Evolutionary conservation across 164 flowering plant species (phyloP).

Genomic region (Euptelea pleiosperma): DNA sequence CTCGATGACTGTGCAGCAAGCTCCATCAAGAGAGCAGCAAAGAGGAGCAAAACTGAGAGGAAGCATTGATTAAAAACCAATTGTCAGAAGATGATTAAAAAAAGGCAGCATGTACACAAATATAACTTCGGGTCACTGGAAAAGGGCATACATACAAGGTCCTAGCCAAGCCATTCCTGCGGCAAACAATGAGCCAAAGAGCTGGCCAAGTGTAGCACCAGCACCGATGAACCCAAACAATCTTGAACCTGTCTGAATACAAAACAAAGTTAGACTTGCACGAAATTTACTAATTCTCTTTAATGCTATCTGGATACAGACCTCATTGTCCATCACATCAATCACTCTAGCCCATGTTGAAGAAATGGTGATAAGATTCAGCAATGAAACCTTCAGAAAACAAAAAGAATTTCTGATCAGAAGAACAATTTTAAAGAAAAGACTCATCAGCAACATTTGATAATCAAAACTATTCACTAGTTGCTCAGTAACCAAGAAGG

Average conservation of each 20-base stretch:
- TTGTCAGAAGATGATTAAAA: not conserved
- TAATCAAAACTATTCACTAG: not conserved
- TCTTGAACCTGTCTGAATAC: slow-evolving; percentile 97
- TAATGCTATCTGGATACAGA: slow-evolving; percentile 25
- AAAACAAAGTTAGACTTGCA: slow-evolving; percentile 22
- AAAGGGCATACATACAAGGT: slow-evolving; percentile 55
- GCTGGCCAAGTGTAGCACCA: slow-evolving; percentile 98
- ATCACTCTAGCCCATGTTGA: slow-evolving; percentile 99
- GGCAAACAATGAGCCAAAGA: slow-evolving; percentile 92
- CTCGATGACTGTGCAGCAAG: slow-evolving; percentile 83
- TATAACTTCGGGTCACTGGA: not conserved
- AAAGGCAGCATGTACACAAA: not conserved
- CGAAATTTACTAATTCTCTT: not conserved
- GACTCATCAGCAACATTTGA: not conserved
- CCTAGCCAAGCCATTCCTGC: slow-evolving; percentile 90
- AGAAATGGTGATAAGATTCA: slow-evolving; percentile 92
- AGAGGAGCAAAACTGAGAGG: slow-evolving; percentile 63
- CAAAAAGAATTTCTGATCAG: slow-evolving; percentile 1
- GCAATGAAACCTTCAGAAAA: slow-evolving; percentile 73
- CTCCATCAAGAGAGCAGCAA: slow-evolving; percentile 90
- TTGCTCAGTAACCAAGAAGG: slow-evolving; percentile 2
- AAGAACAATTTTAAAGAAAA: slow-evolving; percentile 1
- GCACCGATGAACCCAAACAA: slow-evolving; percentile 98
- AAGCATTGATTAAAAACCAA: slow-evolving; percentile 9
- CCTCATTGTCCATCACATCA: slow-evolving; percentile 97